Evolutionary conservation across 2,329 filamentous ascomycete species (phyloP).

Genomic region (Neofusicoccum kwambonambiense): DNA sequence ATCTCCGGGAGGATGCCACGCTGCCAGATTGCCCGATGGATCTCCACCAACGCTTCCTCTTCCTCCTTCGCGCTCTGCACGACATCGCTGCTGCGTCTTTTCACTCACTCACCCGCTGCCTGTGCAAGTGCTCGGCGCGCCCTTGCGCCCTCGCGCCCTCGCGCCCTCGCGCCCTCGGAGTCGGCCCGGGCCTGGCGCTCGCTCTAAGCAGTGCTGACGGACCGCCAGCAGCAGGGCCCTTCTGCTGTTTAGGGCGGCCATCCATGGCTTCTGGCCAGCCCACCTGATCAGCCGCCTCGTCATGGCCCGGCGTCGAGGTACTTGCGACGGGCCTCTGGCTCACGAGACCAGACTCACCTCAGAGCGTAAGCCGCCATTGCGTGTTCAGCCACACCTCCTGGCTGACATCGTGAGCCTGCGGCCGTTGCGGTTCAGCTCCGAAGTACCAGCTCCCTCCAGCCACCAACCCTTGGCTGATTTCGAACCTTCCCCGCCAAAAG

Average conservation of each 20-base stretch:
- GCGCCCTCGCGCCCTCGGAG: too few species aligned
- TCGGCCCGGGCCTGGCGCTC: not conserved
- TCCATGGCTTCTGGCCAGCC: not conserved
- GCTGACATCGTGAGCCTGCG: not conserved
- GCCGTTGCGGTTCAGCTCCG: not conserved
- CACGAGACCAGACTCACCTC: slow-evolving; percentile 4
- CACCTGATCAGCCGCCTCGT: not conserved
- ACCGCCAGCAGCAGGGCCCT: not conserved
- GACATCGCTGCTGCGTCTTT: not conserved
- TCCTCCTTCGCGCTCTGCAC: not conserved
- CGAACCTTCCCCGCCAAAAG: not conserved
- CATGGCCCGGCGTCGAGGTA: not conserved
- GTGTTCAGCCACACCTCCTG: not conserved
- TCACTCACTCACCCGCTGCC: not conserved
- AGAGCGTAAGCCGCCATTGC: slow-evolving; percentile 6
- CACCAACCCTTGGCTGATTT: not conserved
- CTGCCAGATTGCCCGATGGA: too few species aligned
- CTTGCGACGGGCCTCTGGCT: not conserved
- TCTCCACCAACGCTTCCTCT: not conserved
- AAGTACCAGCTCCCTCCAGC: not conserved
- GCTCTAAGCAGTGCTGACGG: not conserved
- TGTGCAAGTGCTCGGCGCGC: too few species aligned
- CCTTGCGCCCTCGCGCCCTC: too few species aligned
- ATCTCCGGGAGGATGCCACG: not conserved
- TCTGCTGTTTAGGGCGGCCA: not conserved